phyloP scores from a whole-genome alignment of 2,329 filamentous ascomycete species.

The Sclerotinia subarctica region DNA sequence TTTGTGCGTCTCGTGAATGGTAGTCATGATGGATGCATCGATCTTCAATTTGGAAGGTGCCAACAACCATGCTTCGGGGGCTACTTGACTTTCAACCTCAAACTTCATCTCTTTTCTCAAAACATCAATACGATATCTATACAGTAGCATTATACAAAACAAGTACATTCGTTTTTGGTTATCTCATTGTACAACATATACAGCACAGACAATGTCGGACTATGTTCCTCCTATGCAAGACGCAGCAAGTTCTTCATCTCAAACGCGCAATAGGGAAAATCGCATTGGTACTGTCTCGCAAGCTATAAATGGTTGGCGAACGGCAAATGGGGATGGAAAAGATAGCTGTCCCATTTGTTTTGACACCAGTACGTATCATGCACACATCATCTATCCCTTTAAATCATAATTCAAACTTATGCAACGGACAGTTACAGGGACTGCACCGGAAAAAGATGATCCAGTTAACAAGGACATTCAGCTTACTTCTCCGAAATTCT shows the following conservation, averaged over 20 bases:
- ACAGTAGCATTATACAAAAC: neutral
- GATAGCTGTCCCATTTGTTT: neutral
- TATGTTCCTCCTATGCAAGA: neutral
- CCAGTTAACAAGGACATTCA: neutral
- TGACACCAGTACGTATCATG: neutral
- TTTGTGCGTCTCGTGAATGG: too few relatives aligned
- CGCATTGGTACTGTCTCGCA: rapidly evolving
- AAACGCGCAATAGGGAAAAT: neutral
- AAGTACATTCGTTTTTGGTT: neutral
- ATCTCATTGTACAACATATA: neutral
- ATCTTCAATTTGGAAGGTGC: neutral
- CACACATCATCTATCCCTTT: neutral
- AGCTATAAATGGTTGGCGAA: neutral
- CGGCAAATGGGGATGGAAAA: neutral
- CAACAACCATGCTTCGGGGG: too few relatives aligned
- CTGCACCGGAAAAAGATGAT: too few relatives aligned
- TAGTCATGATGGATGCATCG: neutral
- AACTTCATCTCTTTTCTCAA: neutral
- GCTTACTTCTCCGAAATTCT: too few relatives aligned
- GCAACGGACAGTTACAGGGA: neutral
- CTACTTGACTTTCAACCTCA: neutral
- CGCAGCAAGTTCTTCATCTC: neutral
- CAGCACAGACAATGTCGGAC: neutral
- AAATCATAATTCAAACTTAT: neutral
- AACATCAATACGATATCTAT: slow-evolving; percentile 33